phyloP scores from a whole-genome alignment of 2,329 filamentous ascomycete species.

The Drechslerella dactyloides region DNA sequence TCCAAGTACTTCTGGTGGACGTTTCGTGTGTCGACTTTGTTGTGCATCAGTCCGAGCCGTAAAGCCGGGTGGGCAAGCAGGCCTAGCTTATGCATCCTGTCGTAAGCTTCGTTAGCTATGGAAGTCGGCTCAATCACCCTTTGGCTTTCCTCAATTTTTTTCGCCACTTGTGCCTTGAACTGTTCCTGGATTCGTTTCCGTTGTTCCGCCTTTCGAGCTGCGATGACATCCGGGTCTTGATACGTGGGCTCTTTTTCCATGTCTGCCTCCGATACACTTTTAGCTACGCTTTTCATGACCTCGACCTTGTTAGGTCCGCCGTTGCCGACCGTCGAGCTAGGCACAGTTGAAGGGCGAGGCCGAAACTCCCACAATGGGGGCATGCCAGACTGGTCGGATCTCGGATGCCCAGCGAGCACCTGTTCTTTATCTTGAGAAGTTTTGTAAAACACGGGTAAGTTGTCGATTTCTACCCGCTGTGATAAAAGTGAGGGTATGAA shows the following conservation, averaged over 20 bases:
- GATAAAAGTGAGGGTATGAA: conserved; percentile 27
- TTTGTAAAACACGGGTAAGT: background rate
- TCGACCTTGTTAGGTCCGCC: background rate
- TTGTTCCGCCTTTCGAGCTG: conserved; percentile 29
- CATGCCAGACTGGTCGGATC: conserved; percentile 6
- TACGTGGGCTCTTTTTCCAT: conserved; percentile 17
- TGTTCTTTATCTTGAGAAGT: conserved; percentile 19
- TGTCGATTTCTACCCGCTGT: conserved; percentile 5
- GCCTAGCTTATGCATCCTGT: conserved; percentile 26
- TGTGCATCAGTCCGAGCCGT: conserved; percentile 23
- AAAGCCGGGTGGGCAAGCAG: conserved; percentile 33
- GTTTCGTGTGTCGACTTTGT: conserved; percentile 32
- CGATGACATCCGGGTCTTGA: conserved; percentile 25
- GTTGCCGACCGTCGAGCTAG: background rate
- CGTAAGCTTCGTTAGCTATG: conserved; percentile 31
- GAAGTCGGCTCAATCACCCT: conserved; percentile 28
- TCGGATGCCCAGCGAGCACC: conserved; percentile 7
- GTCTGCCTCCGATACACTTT: conserved; percentile 24
- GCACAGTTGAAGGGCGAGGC: conserved; percentile 22
- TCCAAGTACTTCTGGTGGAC: conserved; percentile 33
- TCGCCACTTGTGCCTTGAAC: conserved; percentile 47
- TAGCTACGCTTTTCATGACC: conserved; percentile 10
- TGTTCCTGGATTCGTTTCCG: conserved; percentile 39
- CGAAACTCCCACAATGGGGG: conserved; percentile 19
- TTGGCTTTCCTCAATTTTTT: conserved; percentile 35